phyloP scores from a whole-genome alignment of 257 asterid species.

The Plantago ovata region DNA sequence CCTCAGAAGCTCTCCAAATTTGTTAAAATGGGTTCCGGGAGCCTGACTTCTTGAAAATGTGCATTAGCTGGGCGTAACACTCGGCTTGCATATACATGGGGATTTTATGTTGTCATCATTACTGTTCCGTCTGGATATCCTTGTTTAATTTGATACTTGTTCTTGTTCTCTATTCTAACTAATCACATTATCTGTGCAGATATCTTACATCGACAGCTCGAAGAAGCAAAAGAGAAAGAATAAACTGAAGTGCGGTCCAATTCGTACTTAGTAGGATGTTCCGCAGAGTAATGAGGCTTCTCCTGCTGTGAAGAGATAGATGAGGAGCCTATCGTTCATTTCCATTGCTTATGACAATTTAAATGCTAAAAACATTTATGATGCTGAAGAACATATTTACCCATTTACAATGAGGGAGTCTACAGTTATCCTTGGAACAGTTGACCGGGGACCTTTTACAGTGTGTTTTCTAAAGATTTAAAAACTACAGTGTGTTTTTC shows the following conservation, averaged over 20 bases:
- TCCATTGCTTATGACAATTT: neutral
- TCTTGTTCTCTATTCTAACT: constrained; percentile 7
- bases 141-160: neutral
- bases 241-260: constrained; percentile 1
- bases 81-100: neutral
- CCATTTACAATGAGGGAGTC: neutral
- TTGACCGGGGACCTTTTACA: neutral
- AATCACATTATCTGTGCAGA: constrained; percentile 33
- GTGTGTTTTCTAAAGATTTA: neutral
- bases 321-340: neutral
- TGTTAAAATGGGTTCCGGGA: neutral
- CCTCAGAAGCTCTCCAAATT: neutral
- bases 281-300: neutral
- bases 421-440: constrained; percentile 1
- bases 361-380: neutral
- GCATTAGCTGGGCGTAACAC: no score
- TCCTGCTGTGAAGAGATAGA: neutral
- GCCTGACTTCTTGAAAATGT: neutral
- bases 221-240: constrained; percentile 32
- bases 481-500: neutral
- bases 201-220: constrained; percentile 53
- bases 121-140: neutral
- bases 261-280: constrained; percentile 4
- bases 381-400: constrained; percentile 4
- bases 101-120: no score